Conservation (phyloP, 371 early-diverging fungal species). For the Conidiobolus incongruus region DNA sequence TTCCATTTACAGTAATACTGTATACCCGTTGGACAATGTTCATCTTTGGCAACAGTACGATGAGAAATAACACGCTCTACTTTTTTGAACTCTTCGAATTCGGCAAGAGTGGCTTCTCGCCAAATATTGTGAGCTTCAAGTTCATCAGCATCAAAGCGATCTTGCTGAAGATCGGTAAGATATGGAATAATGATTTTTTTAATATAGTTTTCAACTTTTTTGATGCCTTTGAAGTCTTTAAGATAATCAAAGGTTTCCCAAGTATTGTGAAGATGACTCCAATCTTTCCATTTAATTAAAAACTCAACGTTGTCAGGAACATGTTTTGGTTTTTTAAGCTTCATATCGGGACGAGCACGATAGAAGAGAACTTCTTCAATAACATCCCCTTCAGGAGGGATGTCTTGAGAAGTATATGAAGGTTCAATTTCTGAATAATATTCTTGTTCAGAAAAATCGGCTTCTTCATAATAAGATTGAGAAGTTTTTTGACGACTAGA, state of each 20-base stretch:
- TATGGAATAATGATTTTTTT: slow-evolving; percentile 38
- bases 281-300: slow-evolving; percentile 80
- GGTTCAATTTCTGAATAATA: no score
- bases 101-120: slow-evolving; percentile 53
- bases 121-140: slow-evolving; percentile 70
- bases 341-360: slow-evolving; percentile 10
- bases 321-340: neutral
- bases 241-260: slow-evolving; percentile 61
- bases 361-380: slow-evolving; percentile 37
- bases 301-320: slow-evolving; percentile 35
- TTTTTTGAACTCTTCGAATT: slow-evolving; percentile 55
- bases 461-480: neutral
- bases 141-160: slow-evolving; percentile 54
- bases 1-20: slow-evolving; percentile 90
- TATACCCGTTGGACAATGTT: slow-evolving; percentile 6
- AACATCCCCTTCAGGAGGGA: slow-evolving; percentile 29
- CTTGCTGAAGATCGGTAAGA: slow-evolving; percentile 29
- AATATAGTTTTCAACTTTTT: slow-evolving; percentile 76
- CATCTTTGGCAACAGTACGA: slow-evolving; percentile 17
- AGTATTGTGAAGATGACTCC: slow-evolving; percentile 76
- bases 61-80: slow-evolving; percentile 75
- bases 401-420: slow-evolving; percentile 7
- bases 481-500: neutral
- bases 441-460: neutral
- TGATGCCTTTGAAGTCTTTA: slow-evolving; percentile 52